Evolutionary conservation across 345 rosid species (phyloP).

Genomic region (Eucalyptus grandis): DNA sequence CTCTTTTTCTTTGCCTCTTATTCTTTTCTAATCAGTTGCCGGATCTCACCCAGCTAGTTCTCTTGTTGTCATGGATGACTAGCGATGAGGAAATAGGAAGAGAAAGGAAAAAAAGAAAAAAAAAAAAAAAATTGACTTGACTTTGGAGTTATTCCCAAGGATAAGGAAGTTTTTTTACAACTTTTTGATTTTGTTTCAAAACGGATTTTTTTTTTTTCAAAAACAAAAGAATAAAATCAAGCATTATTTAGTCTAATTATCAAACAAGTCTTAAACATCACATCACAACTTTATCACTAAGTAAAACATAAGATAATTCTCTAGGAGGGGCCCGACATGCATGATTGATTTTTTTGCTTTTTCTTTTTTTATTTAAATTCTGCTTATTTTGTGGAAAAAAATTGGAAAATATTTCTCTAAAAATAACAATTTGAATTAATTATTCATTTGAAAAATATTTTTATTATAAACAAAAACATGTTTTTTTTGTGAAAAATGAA

Average conservation of each 20-base stretch:
- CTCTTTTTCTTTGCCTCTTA: too few relatives aligned
- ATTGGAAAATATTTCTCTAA: too few relatives aligned
- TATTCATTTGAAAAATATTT: accelerated
- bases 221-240: accelerated
- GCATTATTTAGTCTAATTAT: accelerated
- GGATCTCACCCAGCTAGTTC: too few relatives aligned
- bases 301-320: too few relatives aligned
- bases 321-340: too few relatives aligned
- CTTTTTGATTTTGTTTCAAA: accelerated
- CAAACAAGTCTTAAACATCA: accelerated
- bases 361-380: too few relatives aligned
- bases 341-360: not conserved
- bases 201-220: too few relatives aligned
- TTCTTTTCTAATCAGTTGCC: too few relatives aligned
- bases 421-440: accelerated
- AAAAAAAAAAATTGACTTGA: too few relatives aligned
- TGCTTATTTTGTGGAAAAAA: accelerated
- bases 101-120: too few relatives aligned
- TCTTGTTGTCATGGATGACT: accelerated
- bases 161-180: accelerated
- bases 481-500: too few relatives aligned
- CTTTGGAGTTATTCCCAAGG: accelerated
- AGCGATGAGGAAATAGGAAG: accelerated
- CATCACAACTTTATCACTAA: accelerated
- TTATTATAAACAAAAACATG: accelerated